Evolutionary conservation across 805 yeast genomes (phyloP), one percentile per base, ranked within the genome.

Genomic region (Ogataea henricii): DNA sequence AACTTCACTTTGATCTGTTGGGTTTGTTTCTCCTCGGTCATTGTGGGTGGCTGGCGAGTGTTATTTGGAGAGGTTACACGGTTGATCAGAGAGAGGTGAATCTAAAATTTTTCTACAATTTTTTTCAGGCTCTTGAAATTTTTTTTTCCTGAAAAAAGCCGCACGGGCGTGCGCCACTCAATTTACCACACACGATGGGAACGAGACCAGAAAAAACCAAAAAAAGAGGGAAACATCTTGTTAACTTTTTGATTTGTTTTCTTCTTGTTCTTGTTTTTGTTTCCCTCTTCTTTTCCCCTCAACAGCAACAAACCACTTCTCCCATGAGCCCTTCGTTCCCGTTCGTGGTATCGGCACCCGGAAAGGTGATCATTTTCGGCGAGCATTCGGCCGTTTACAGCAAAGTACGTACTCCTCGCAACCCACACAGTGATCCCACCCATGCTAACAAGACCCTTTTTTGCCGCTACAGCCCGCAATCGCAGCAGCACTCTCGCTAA

Each of bases 391-490:
- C 95, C 1, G 99, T 94, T 0, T 88, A 87, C 64, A 84, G 87
- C 39, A 87, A 82, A 62, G 78, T 74, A 59, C 35, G 74, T 66
- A 9, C 21, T 23, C 20, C 25, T 26, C 30, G 3, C 18, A 83
- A 70, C 97, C 97, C 1, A 98, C 97, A 10, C 13, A 27, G 25
- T 22, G 6, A 8, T 8, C 32, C 32, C 32, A 20, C 41, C 22
- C 41, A 43, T 29, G 38, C 35, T 27, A n/a, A n/a, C n/a, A n/a
- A n/a, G n/a, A n/a, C n/a, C n/a, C n/a, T n/a, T n/a, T n/a, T n/a
- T n/a, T n/a, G n/a, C n/a, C n/a, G n/a, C n/a, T n/a, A n/a, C n/a
- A 83, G 71, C 97, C 97, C 1, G 98, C 97, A 10, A 87, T 94
- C 44, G 98, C 99, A 1, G 97, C 98, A 0, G 94, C 97, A 3